Evolutionary conservation across 2,329 filamentous ascomycete species (phyloP).

Genomic region (Torrubiella hemipterigena): DNA sequence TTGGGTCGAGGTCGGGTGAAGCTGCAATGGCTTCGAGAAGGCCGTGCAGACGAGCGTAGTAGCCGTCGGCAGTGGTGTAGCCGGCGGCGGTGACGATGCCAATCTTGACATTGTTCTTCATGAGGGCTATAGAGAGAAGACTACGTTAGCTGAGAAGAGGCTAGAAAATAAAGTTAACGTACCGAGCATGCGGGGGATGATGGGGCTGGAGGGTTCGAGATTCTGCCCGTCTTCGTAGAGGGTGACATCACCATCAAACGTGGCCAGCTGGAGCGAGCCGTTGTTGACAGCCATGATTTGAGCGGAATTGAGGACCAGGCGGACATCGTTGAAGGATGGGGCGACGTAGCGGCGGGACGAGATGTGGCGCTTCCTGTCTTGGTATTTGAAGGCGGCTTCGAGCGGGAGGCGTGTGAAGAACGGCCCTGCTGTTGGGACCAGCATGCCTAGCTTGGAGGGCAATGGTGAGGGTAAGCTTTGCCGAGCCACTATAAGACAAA

Average conservation of each 20-base stretch:
- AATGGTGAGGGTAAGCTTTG: slow-evolving; percentile 52
- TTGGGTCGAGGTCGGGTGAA: slow-evolving; percentile 44
- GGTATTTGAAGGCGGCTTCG: slow-evolving; percentile 82
- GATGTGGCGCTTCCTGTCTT: slow-evolving; percentile 77
- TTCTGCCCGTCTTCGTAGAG: slow-evolving; percentile 84
- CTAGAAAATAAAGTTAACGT: slow-evolving; percentile 7
- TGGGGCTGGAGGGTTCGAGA: slow-evolving; percentile 61
- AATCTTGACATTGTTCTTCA: slow-evolving; percentile 68
- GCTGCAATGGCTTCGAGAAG: slow-evolving; percentile 66
- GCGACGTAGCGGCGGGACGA: slow-evolving; percentile 86
- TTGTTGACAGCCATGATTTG: slow-evolving; percentile 85
- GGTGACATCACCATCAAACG: slow-evolving; percentile 96
- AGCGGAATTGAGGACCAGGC: slow-evolving; percentile 85
- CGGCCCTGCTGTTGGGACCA: slow-evolving; percentile 82
- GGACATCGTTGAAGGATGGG: slow-evolving; percentile 93
- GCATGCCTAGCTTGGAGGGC: slow-evolving; percentile 81
- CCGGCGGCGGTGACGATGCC: slow-evolving; percentile 96
- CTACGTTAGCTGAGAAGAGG: not conserved
- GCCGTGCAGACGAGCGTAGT: slow-evolving; percentile 78
- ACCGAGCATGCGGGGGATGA: slow-evolving; percentile 54
- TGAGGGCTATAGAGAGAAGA: slow-evolving; percentile 39
- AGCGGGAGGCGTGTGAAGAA: slow-evolving; percentile 87
- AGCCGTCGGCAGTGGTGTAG: slow-evolving; percentile 77
- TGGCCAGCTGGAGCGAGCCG: slow-evolving; percentile 70
- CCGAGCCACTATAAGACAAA: slow-evolving; percentile 52